phyloP scores from a whole-genome alignment of 2,329 filamentous ascomycete genomes.

The Fusarium sp. region DNA sequence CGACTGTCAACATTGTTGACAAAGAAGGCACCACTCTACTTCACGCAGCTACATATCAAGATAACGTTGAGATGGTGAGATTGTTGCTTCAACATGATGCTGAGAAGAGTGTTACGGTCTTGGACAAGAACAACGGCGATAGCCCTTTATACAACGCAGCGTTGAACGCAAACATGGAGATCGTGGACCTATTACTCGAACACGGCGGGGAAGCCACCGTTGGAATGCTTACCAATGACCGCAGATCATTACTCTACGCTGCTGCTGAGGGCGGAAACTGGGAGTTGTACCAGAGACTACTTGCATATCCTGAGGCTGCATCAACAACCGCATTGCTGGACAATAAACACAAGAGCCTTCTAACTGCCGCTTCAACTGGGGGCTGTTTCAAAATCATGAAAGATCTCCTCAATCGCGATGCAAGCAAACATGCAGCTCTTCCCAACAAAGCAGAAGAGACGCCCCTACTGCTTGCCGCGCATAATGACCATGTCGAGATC shows the following conservation, averaged over 20 bases:
- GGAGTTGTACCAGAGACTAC: not conserved
- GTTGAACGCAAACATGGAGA: rapidly evolving
- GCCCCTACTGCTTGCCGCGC: rapidly evolving
- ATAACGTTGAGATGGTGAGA: not conserved
- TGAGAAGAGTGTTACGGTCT: rapidly evolving
- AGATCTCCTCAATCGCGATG: rapidly evolving
- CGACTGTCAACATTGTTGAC: not conserved
- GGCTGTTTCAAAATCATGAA: not conserved
- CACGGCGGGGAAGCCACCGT: not conserved
- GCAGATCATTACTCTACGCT: not conserved
- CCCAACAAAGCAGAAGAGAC: rapidly evolving
- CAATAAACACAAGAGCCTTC: not conserved
- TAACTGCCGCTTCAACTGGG: not conserved
- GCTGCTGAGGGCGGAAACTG: rapidly evolving
- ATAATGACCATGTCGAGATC: rapidly evolving
- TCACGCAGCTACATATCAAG: not conserved
- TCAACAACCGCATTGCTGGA: not conserved
- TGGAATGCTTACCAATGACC: not conserved
- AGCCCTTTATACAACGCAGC: not conserved
- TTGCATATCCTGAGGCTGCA: rapidly evolving
- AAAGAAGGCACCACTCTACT: not conserved
- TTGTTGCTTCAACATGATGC: not conserved
- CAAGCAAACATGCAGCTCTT: not conserved
- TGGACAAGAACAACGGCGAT: not conserved
- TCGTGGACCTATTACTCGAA: rapidly evolving